Evolutionary conservation across 371 early-diverging fungal genomes (phyloP), one percentile per base, ranked within the genome.

Genomic region (Apophysomyces sp.): DNA sequence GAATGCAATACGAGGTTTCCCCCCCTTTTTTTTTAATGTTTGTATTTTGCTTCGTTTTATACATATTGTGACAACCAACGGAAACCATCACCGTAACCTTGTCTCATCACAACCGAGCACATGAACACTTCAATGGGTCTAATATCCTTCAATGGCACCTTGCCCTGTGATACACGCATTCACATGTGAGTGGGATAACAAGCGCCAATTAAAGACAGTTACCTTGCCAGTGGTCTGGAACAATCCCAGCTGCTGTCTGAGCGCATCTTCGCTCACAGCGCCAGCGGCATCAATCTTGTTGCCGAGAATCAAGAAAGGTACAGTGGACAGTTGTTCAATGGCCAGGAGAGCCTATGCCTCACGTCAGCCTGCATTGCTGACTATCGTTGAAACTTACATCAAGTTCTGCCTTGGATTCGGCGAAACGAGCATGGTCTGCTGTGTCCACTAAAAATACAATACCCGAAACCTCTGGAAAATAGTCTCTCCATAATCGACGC

Each of bases 51-150:
- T 44, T 16, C 5, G 9, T 68, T n/a, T 73, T 88, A 91, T 57
- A 94, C 89, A 73, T 93, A 94, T 80, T 92, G 90, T 44, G 93
- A 93, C 68, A 94, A 71, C 95, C 95, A 94, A 66, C 92, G 89
- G 90, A 94, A 94, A 81, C 96, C 98, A 67, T 97, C 98, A 52
- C 97, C 97, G 73, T 98, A 98, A 71, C 98, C 98, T 81, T 94
- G 94, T 81, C 93, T 86, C 94, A 94, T 93, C 34, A 96, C 95
- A 30, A 98, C 95, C 27, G 96, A 95, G 86, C 97, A 96, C 98
- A 98, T 98, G 73, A 95, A 98, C 28, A 98, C 89, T 83, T 98
- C 98, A 64, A 97, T 94, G 57, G 98, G 95, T 60, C 98, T 87
- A 66, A 96, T 89, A 71, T 94, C 94, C 69, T 89, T 91, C 70